Base-by-base conservation (phyloP, 495 filamentous ascomycete species). In the Lindgomyces ingoldianus region DNA sequence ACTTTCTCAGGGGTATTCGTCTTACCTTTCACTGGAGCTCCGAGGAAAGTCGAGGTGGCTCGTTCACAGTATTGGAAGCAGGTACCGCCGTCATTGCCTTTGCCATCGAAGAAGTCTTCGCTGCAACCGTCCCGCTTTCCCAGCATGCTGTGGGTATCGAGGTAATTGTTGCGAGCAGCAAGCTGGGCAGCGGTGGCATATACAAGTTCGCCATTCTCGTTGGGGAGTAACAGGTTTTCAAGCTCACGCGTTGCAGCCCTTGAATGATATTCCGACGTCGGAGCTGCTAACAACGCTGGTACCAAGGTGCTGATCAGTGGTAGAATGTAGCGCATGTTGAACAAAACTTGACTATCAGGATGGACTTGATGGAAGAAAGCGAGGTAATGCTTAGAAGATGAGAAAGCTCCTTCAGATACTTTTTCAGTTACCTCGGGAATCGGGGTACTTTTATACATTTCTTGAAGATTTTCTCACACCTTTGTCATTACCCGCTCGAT, bases 131-230 rank as follows among this genome's bases (percentile, higher is more conserved):
- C 25, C 3, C 49, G 49, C 25, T 4, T 52, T 6, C 14, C 26
- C 10, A 52, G 49, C 8, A 22, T 11, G 46, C 11, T 22, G 19
- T 49, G 10, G 46, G 21, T 9, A n/a, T n/a, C n/a, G n/a, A n/a
- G n/a, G n/a, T n/a, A n/a, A n/a, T n/a, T n/a, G 10, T 9, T 8
- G 46, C 19, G 19, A 22, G 19, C 46, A 22, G 46, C 11, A 22
- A 11, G 46, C 21, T 49, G 46, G 11, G 46, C 8, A 19, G 46
- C 10, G 8, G 49, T 52, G 49, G 8, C 4, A 9, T 27, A 8
- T 8, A 24, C 22, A 10, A 52, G 49, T 52, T 52, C 49, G 22
- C 49, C 49, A 3, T 52, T 25, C 22, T 52, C 49, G 11, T 52
- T 52, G 6, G 49, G 49, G 22, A 52, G 22, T 22, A 52, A 30